A percentile compares a stretch with the other conserved stretches of the same genome.
Evolutionary conservation across 805 yeast genomes (phyloP).

Genomic region (Kodamaea kaohsiungensis): DNA sequence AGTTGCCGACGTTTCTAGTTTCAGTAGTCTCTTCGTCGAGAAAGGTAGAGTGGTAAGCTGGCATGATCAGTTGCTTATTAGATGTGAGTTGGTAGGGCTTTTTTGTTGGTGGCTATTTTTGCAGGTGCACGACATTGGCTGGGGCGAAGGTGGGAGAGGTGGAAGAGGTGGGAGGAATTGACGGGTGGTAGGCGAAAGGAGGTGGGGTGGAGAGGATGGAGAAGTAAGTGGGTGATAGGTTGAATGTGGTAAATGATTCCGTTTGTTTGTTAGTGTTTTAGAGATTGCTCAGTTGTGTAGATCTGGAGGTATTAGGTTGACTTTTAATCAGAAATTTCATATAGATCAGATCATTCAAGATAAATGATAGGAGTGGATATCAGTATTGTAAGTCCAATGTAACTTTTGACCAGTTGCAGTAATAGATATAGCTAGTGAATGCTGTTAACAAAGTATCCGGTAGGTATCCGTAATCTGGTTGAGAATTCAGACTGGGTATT

Average conservation of each 20-base stretch:
- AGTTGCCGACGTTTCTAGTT: constrained; percentile 71
- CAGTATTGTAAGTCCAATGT: too few species aligned
- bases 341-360: too few species aligned
- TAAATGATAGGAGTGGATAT: too few species aligned
- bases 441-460: too few species aligned
- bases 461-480: too few species aligned
- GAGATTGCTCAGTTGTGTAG: too few species aligned
- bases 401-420: too few species aligned
- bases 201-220: background rate
- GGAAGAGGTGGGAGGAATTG: background rate
- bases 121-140: background rate
- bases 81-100: background rate
- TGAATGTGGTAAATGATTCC: background rate
- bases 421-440: too few species aligned
- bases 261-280: too few species aligned
- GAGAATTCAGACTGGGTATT: too few species aligned
- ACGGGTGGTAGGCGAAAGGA: background rate
- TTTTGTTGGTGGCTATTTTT: background rate
- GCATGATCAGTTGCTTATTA: constrained; percentile 27
- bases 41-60: constrained; percentile 82
- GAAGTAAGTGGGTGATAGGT: background rate
- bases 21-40: constrained; percentile 58
- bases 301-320: too few species aligned
- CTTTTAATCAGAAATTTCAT: too few species aligned
- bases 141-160: background rate